Conservation (phyloP, 1,284 basidiomycete species). For the Apiotrichum sp. region DNA sequence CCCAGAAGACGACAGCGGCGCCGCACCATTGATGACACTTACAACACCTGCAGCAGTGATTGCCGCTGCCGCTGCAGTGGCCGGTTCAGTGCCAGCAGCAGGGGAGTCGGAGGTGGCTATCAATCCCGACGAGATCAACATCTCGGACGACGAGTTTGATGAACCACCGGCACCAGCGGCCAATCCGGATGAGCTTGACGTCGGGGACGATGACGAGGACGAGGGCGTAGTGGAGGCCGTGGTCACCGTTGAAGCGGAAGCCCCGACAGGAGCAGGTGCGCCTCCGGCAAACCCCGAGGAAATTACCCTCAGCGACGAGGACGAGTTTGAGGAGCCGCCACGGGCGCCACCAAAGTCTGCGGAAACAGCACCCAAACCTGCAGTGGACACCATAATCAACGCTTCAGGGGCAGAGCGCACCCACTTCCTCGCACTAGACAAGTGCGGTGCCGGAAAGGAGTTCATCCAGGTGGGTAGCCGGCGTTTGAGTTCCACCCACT, state of each 20-base stretch:
- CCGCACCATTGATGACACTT: not conserved
- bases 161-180: not conserved
- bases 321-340: constrained; percentile 17
- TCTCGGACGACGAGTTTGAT: constrained; percentile 57
- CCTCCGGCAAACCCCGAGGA: no score
- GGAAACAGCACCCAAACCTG: not conserved
- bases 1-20: constrained; percentile 52
- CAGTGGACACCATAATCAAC: no score
- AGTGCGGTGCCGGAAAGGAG: constrained; percentile 72
- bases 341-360: not conserved
- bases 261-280: no score
- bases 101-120: not conserved
- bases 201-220: no score
- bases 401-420: not conserved
- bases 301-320: constrained; percentile 13
- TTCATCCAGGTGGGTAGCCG: constrained; percentile 69
- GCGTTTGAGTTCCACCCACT: not conserved
- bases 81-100: constrained; percentile 4
- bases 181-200: constrained; percentile 26
- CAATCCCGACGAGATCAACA: constrained; percentile 66
- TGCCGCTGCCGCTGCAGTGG: not conserved
- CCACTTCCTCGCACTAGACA: constrained; percentile 82
- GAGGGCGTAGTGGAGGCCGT: no score
- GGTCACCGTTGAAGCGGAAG: no score
- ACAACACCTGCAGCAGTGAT: no score